Evolutionary conservation across 345 rosid species (phyloP), one percentile per base, ranked within the genome.

Genomic region (Murraya koenigii): DNA sequence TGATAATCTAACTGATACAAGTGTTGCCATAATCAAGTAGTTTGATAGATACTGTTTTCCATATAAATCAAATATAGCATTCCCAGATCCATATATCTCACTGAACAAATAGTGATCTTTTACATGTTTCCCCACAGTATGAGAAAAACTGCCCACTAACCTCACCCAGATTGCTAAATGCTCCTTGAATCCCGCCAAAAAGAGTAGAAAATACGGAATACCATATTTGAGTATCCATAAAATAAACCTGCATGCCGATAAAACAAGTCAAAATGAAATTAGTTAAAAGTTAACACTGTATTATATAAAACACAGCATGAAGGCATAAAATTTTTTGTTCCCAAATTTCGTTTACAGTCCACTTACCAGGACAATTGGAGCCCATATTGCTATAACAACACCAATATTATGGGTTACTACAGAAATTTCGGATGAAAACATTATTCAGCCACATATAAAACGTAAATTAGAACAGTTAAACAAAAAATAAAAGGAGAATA

Each of bases 201-300:
- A 96, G 88, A 66, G 98, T 96, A 58, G 95, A 92, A 81, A 87
- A 96, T 84, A 96, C 94, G 83, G 97, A 88, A 83, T 96, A 96
- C 99, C 99, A 96, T 86, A 96, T 94, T 90, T 96, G 99, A 23
- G 89, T 79, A 85, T 96, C 99, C 97, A 90, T 88, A 73, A 92
- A 96, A 84, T 96, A 96, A 78, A 96, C 98, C 98, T 96, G 77
- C 59, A 63, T 20, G 70, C 54, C 65, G 72, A 82, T 79, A 33
- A 77, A 77, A 79, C 72, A 59, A 66, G 67, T 74, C 71, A 70
- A 30, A 35, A 63, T 36, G 66, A 58, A 71, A 74, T 38, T 23
- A 4, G 25, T 54, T n/a, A 66, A 63, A 77, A 23, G 49, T 19
- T 39, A 55, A 8, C 20, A 67, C 9, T 76, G n/a, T 49, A 44